phyloP scores from a whole-genome alignment of 176 grass and related monocot species.

The Carex parvula region DNA sequence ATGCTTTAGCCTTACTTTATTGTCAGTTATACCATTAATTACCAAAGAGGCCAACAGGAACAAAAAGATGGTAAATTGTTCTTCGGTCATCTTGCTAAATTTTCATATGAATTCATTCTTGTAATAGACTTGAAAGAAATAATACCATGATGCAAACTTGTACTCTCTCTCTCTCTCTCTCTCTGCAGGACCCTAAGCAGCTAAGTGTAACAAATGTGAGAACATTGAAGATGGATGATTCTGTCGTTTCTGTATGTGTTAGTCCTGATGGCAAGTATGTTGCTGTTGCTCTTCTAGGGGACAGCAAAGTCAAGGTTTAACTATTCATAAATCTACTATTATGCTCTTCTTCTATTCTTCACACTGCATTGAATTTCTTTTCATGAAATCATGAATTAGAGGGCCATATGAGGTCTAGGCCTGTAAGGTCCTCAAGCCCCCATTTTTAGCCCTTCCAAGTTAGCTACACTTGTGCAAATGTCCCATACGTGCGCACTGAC shows the following conservation, averaged over 20 bases:
- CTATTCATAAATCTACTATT: background rate
- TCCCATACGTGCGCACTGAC: no score
- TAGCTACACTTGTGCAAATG: background rate
- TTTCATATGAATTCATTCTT: background rate
- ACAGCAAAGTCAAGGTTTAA: conserved; percentile 78
- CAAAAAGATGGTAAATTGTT: background rate
- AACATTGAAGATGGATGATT: conserved; percentile 97
- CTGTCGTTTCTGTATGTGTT: conserved; percentile 62
- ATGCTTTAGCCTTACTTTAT: background rate
- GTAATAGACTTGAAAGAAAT: background rate
- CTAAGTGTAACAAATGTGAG: conserved; percentile 74
- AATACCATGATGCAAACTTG: background rate
- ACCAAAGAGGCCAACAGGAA: background rate
- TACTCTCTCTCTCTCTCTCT: conserved; percentile 2
- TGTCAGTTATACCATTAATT: background rate
- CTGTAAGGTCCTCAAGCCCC: background rate
- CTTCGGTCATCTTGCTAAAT: background rate
- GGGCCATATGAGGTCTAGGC: background rate
- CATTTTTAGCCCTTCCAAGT: background rate
- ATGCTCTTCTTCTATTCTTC: background rate
- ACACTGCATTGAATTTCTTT: conserved; percentile 5
- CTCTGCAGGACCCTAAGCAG: conserved; percentile 68
- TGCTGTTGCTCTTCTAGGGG: conserved; percentile 80
- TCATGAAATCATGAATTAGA: conserved; percentile 9
- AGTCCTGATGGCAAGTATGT: conserved; percentile 77